Evolutionary conservation across 148 eudicot genomes (phyloP).

Genomic region (Rhododendron griersonianum): DNA sequence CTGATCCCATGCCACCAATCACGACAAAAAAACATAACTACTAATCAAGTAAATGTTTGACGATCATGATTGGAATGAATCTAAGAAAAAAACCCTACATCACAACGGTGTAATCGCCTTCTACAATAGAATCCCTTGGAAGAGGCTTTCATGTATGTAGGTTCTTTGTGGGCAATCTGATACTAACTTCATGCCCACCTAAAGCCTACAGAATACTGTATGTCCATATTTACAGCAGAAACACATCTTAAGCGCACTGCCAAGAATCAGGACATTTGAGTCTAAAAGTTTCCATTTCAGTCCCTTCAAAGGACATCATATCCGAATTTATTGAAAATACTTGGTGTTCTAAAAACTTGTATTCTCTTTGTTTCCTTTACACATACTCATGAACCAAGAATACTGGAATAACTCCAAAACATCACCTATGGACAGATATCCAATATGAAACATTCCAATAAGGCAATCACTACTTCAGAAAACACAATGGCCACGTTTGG

Average conservation of each 20-base stretch:
- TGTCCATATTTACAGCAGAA: constrained; percentile 65
- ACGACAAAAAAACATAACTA: too few species aligned
- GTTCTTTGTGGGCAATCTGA: constrained; percentile 11
- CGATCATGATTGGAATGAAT: background rate
- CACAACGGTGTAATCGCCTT: background rate
- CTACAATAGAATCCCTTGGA: background rate
- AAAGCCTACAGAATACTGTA: constrained; percentile 46
- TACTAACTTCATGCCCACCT: constrained; percentile 42
- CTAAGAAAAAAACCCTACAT: background rate
- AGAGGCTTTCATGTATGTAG: constrained; percentile 7
- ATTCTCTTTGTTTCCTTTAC: background rate
- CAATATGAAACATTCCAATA: background rate
- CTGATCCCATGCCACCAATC: background rate
- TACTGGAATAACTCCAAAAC: background rate
- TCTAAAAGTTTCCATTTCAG: background rate
- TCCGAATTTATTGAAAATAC: background rate
- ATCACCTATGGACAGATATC: background rate
- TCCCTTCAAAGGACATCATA: background rate
- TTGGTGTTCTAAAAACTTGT: background rate
- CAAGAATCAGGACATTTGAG: constrained; percentile 59
- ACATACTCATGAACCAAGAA: background rate
- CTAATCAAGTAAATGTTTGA: background rate
- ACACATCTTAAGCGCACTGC: constrained; percentile 41
- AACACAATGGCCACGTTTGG: background rate
- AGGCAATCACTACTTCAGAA: background rate